Percentiles rank a stretch among this genome's conserved stretches.
phyloP scores from a whole-genome alignment of 1,284 basidiomycete species.

The Grifola frondosa region DNA sequence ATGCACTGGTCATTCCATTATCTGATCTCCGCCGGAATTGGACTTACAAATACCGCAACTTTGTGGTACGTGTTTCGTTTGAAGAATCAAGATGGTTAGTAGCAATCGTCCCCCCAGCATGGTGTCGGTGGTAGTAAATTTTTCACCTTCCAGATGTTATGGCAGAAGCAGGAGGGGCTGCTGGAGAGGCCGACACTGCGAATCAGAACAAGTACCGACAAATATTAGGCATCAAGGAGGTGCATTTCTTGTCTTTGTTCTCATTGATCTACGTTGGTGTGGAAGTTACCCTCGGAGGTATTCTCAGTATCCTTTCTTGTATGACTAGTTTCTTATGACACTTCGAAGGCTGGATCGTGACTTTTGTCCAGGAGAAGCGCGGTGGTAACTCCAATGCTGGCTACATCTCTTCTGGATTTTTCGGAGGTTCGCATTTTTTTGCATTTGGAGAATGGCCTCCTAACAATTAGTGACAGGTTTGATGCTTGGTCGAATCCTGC shows the following conservation, averaged over 20 bases:
- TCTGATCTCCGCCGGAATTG: conserved; percentile 54
- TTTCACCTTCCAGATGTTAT: too few species aligned
- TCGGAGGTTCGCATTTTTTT: conserved; percentile 26
- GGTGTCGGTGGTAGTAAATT: too few species aligned
- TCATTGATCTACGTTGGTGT: conserved; percentile 68
- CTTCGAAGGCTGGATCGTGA: conserved; percentile 16
- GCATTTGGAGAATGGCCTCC: background rate
- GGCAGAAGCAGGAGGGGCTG: conserved; percentile 39
- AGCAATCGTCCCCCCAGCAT: too few species aligned
- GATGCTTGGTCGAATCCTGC: conserved; percentile 52
- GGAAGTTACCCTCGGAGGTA: conserved; percentile 65
- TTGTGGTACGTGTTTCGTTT: conserved; percentile 54
- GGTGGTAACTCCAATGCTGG: conserved; percentile 33
- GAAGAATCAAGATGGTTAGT: conserved; percentile 48
- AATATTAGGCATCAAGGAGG: conserved; percentile 51
- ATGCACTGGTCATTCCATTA: conserved; percentile 63
- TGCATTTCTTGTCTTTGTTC: conserved; percentile 62
- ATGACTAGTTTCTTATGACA: conserved; percentile 30
- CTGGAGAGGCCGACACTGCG: conserved; percentile 34
- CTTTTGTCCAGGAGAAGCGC: conserved; percentile 24
- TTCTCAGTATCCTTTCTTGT: background rate
- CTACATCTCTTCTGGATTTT: conserved; percentile 40
- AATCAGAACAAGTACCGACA: conserved; percentile 51
- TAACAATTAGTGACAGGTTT: conserved; percentile 39
- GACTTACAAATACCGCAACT: conserved; percentile 42